These are phyloP conservation scores for Gymnopus androsaceus DNA, from an alignment of 1,284 basidiomycete species.

Conservation along the genomic window DNA sequence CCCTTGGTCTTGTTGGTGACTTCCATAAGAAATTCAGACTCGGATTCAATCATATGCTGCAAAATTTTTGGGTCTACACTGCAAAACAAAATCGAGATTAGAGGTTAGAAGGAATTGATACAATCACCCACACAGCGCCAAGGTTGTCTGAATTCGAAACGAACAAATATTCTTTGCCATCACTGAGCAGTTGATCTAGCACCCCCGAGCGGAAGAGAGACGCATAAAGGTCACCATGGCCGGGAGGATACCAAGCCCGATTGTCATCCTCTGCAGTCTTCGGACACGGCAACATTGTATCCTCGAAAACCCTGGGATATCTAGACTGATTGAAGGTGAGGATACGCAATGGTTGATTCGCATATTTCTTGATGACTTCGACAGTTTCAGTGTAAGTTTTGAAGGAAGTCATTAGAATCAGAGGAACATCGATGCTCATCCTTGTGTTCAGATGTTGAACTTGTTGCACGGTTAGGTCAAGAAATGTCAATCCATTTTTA, in stretches of 20 bases:
- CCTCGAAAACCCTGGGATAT: slow-evolving; percentile 96
- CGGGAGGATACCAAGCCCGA: slow-evolving; percentile 97
- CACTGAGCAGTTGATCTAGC: slow-evolving; percentile 89
- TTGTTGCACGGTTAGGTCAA: slow-evolving; percentile 94
- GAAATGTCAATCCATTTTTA: slow-evolving; percentile 97
- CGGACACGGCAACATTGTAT: slow-evolving; percentile 89
- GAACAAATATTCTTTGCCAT: slow-evolving; percentile 99
- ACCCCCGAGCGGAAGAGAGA: slow-evolving; percentile 93
- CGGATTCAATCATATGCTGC: slow-evolving; percentile 87
- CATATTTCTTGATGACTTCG: slow-evolving; percentile 99
- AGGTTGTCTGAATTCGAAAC: slow-evolving; percentile 99
- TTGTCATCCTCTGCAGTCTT: slow-evolving; percentile 88
- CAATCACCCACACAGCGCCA: slow-evolving; percentile 84
- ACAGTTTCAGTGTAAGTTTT: slow-evolving; percentile 97
- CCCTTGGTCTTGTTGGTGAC: slow-evolving; percentile 99
- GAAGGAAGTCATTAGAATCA: slow-evolving; percentile 99
- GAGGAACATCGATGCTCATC: slow-evolving; percentile 80
- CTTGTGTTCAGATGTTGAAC: slow-evolving; percentile 87
- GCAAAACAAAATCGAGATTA: slow-evolving; percentile 7
- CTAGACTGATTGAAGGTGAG: slow-evolving; percentile 97
- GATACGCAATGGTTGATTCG: slow-evolving; percentile 94
- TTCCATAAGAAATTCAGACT: slow-evolving; percentile 95
- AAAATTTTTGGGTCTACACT: slow-evolving; percentile 82
- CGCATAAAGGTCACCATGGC: slow-evolving; percentile 97
- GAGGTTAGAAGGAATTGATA: background rate